Evolutionary conservation across 352 stramenopile species (phyloP).

Genomic region (Globisporangium acanthophoron): DNA sequence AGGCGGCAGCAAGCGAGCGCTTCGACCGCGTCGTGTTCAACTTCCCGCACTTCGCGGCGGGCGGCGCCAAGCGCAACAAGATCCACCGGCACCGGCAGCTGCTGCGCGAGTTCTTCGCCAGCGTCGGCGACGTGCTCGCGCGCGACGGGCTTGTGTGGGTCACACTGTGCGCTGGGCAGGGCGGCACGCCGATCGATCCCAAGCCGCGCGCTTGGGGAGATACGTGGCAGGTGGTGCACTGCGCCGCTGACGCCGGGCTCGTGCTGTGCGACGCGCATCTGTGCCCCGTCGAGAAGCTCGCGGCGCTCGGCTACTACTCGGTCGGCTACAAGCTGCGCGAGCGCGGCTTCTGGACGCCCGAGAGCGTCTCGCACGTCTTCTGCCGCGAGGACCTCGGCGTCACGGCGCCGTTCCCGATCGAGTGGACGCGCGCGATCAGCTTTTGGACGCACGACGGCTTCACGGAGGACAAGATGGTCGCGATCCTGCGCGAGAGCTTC

Average conservation of each 20-base stretch:
- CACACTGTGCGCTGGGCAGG: constrained; percentile 75
- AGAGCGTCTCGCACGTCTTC: constrained; percentile 72
- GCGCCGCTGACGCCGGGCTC: constrained; percentile 47
- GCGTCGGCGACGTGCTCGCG: constrained; percentile 43
- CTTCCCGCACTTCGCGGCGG: constrained; percentile 80
- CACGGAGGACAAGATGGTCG: constrained; percentile 35
- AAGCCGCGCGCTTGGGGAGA: constrained; percentile 56
- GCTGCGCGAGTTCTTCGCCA: constrained; percentile 71
- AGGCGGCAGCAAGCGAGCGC: neutral
- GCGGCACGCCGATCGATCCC: constrained; percentile 62
- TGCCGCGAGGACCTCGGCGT: constrained; percentile 33
- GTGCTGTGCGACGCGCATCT: constrained; percentile 57
- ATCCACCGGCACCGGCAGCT: constrained; percentile 79
- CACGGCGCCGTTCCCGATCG: constrained; percentile 45
- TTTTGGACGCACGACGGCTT: constrained; percentile 74
- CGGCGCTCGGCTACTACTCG: constrained; percentile 68
- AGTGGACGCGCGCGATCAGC: constrained; percentile 64
- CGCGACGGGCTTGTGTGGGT: constrained; percentile 70
- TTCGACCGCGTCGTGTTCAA: constrained; percentile 86
- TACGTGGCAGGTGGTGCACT: constrained; percentile 78
- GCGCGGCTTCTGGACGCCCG: constrained; percentile 62
- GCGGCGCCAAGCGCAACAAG: constrained; percentile 74
- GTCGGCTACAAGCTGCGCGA: constrained; percentile 76
- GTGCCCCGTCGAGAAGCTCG: constrained; percentile 53
- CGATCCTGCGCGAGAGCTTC: constrained; percentile 43